Conservation (phyloP, 1,139 yeast species). For the Sugiyamaella paludigena region DNA sequence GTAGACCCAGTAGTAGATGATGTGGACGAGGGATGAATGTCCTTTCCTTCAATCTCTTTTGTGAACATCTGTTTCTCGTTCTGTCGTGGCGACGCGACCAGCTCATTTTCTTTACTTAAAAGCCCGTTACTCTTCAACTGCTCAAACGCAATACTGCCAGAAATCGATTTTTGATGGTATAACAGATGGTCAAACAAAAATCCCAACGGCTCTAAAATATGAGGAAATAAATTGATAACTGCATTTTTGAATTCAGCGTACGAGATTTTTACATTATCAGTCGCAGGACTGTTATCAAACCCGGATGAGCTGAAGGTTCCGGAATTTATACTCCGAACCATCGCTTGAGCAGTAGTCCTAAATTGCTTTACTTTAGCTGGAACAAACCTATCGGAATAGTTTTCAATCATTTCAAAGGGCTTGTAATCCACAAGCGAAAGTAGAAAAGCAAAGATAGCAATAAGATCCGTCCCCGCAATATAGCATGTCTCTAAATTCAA, state of each 20-base stretch:
- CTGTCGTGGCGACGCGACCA: background rate
- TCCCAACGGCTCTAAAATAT: constrained; percentile 28
- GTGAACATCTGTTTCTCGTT: background rate
- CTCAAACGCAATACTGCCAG: background rate
- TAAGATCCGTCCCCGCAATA: constrained; percentile 28
- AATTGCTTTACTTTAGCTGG: constrained; percentile 14
- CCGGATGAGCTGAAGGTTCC: too few species aligned
- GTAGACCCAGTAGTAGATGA: too few species aligned
- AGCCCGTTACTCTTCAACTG: constrained; percentile 38
- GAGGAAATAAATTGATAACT: constrained; percentile 24
- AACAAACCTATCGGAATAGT: constrained; percentile 15
- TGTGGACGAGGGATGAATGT: background rate
- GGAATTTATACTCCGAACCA: constrained; percentile 23
- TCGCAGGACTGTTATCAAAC: constrained; percentile 7
- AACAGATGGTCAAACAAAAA: constrained; percentile 29
- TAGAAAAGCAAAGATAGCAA: constrained; percentile 28
- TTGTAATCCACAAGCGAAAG: constrained; percentile 27
- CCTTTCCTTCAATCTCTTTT: background rate
- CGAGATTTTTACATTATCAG: constrained; percentile 21
- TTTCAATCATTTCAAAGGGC: constrained; percentile 18
- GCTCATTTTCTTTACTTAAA: background rate
- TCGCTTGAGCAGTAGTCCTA: constrained; percentile 18
- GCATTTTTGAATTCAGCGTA: constrained; percentile 25
- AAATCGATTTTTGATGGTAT: constrained; percentile 13
- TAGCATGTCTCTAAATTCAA: constrained; percentile 38